These are phyloP conservation scores for Chlamydomonas sphaeroides DNA, from an alignment of 139 green algal species.

Conservation along the genomic window DNA sequence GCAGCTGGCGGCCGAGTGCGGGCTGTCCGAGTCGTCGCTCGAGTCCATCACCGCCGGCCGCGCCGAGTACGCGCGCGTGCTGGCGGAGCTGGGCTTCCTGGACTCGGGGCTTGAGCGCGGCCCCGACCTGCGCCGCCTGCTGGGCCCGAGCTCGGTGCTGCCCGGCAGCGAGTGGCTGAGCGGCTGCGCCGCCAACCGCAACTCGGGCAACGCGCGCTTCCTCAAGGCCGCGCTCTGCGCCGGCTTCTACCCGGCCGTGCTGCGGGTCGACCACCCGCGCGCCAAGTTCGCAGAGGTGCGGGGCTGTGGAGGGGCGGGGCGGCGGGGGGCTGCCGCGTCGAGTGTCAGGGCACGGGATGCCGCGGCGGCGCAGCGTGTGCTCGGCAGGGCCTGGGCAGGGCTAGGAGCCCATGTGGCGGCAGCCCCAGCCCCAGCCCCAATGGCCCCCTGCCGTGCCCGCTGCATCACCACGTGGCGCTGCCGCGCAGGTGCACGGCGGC, in stretches of 20 bases:
- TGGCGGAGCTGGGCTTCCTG: constrained; percentile 82
- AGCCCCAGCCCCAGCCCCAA: no score
- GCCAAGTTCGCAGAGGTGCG: constrained; percentile 55
- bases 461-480: no score
- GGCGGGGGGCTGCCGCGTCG: no score
- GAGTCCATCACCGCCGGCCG: constrained; percentile 75
- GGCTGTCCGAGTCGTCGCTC: constrained; percentile 69
- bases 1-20: constrained; percentile 53
- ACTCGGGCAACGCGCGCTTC: constrained; percentile 66
- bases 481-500: constrained; percentile 49
- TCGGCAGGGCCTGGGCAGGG: no score
- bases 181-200: constrained; percentile 30
- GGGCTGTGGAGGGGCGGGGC: not conserved
- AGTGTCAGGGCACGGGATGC: no score
- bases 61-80: constrained; percentile 73
- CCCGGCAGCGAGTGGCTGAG: constrained; percentile 14
- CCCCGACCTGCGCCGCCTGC: not conserved
- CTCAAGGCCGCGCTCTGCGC: constrained; percentile 72
- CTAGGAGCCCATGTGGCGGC: no score
- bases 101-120: not conserved
- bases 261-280: constrained; percentile 83
- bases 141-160: not conserved
- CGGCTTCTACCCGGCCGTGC: constrained; percentile 94
- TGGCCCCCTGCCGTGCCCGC: no score
- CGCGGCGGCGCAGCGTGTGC: no score